Evolutionary conservation across 305 asterid genomes (phyloP).

Genomic region (Solanum hybrid): DNA sequence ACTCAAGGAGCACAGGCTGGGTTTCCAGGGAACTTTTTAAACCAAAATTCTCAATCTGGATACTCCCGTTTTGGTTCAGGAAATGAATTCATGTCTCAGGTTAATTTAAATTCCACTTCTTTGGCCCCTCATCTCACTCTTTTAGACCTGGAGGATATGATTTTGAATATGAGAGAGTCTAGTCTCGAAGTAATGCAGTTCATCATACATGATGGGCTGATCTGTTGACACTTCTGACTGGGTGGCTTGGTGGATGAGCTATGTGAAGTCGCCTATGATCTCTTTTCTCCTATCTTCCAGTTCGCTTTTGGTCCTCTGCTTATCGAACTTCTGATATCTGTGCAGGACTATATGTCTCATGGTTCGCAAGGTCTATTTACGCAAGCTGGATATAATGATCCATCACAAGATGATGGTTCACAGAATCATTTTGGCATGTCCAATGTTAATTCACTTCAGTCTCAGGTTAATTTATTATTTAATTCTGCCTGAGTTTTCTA

Average conservation of each 20-base stretch:
- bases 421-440: slow-evolving; percentile 68
- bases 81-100: slow-evolving; percentile 99
- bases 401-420: slow-evolving; percentile 82
- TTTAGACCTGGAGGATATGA: neutral
- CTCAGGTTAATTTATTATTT: slow-evolving; percentile 48
- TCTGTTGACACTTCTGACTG: neutral
- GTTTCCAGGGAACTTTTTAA: slow-evolving; percentile 69
- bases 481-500: neutral
- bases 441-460: slow-evolving; percentile 61
- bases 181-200: neutral
- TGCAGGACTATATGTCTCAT: slow-evolving; percentile 87
- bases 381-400: slow-evolving; percentile 77
- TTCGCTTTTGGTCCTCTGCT: neutral
- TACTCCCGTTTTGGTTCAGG: slow-evolving; percentile 86
- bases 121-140: neutral
- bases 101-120: slow-evolving; percentile 6
- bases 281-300: neutral
- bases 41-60: slow-evolving; percentile 90
- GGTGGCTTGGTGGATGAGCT: neutral
- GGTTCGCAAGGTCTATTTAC: slow-evolving; percentile 93
- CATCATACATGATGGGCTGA: neutral
- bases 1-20: slow-evolving; percentile 89
- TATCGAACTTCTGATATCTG: neutral
- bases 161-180: neutral
- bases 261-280: neutral